Percentiles rank a stretch among this genome's conserved stretches.
phyloP scores from a whole-genome alignment of 192 early-diverging fungal genomes.

The Coemansia interrupta region DNA sequence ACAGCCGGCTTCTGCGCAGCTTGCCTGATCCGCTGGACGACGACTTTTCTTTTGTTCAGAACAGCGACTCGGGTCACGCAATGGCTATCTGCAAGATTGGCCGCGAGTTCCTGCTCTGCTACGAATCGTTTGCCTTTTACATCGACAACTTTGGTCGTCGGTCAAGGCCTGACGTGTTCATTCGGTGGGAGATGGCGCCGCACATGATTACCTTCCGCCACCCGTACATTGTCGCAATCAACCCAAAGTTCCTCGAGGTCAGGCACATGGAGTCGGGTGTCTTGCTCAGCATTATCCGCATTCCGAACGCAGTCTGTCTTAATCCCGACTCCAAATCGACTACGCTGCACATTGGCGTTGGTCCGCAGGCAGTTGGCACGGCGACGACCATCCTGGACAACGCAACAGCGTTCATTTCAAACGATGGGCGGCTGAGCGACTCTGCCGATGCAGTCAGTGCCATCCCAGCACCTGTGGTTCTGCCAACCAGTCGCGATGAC shows the following conservation, averaged over 20 bases:
- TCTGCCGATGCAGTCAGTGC: background rate
- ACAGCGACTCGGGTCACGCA: slow-evolving; percentile 24
- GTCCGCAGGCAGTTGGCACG: slow-evolving; percentile 24
- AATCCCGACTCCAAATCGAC: slow-evolving; percentile 42
- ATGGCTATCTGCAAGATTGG: slow-evolving; percentile 45
- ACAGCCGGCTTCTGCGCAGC: slow-evolving; percentile 26
- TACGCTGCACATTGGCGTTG: slow-evolving; percentile 34
- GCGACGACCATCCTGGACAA: slow-evolving; percentile 8
- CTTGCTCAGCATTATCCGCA: slow-evolving; percentile 45
- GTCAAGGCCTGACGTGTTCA: slow-evolving; percentile 65
- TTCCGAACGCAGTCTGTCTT: slow-evolving; percentile 31
- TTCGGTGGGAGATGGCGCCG: slow-evolving; percentile 85
- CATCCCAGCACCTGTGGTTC: background rate
- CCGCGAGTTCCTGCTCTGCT: slow-evolving; percentile 83
- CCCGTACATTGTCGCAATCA: slow-evolving; percentile 87
- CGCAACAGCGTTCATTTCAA: slow-evolving; percentile 3
- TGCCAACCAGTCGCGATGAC: background rate
- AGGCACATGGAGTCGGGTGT: slow-evolving; percentile 75
- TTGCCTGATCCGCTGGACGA: slow-evolving; percentile 45
- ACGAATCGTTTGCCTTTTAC: slow-evolving; percentile 89
- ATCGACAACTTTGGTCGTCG: slow-evolving; percentile 83
- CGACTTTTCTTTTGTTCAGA: slow-evolving; percentile 48
- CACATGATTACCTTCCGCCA: slow-evolving; percentile 67
- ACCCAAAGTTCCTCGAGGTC: slow-evolving; percentile 84
- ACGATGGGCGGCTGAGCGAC: slow-evolving; percentile 1